Evolutionary conservation across 768 basidiomycete genomes (phyloP).

Genomic region (Mycena alexandri): DNA sequence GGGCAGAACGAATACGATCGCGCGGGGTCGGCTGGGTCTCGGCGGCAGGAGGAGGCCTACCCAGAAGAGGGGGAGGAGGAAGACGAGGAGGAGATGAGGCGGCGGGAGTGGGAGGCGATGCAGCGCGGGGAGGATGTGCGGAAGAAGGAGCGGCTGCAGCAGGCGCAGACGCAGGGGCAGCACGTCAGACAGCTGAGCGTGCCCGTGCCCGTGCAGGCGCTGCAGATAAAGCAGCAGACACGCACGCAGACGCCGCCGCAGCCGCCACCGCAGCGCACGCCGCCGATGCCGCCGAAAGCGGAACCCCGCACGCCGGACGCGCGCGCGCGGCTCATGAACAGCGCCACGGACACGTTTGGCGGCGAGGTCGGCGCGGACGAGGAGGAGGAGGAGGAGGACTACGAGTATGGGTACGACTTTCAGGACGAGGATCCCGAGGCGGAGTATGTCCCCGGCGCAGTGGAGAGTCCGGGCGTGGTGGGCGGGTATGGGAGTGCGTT

Average conservation of each 20-base stretch:
- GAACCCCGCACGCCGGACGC: conserved; percentile 28
- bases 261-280: not conserved
- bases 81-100: conserved; percentile 26
- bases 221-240: not conserved
- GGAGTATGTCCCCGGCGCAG: conserved; percentile 35
- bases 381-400: conserved; percentile 32
- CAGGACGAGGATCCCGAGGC: conserved; percentile 35
- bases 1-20: no score
- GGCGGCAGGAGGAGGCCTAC: not conserved
- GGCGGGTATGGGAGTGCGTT: conserved; percentile 21
- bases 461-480: conserved; percentile 26
- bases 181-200: not conserved
- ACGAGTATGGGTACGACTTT: conserved; percentile 36
- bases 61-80: conserved; percentile 14
- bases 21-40: no score
- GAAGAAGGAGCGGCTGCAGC: not conserved
- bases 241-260: not conserved
- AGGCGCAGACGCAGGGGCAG: not conserved
- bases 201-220: not conserved
- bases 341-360: conserved; percentile 54
- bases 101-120: conserved; percentile 36
- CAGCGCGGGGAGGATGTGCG: conserved; percentile 18
- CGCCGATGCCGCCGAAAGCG: not conserved
- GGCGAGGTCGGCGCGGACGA: conserved; percentile 34
- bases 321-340: conserved; percentile 43